Conservation (phyloP, 257 asterid species). For the Nicotiana attenuata region DNA sequence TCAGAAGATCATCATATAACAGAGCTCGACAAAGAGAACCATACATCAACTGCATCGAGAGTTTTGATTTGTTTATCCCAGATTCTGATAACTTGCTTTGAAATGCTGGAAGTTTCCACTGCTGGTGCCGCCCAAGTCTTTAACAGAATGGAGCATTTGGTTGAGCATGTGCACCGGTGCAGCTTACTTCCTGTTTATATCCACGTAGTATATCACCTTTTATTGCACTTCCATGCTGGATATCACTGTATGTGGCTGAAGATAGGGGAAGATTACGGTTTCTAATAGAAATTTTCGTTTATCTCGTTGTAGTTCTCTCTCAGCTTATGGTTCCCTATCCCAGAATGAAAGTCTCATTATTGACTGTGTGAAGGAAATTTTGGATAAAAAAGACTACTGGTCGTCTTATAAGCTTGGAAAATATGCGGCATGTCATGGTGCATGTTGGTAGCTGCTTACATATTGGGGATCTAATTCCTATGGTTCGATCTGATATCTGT, state of each 20-base stretch:
- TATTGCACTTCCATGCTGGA: constrained; percentile 41
- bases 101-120: constrained; percentile 34
- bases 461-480: constrained; percentile 49
- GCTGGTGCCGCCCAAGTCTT: constrained; percentile 29
- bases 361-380: constrained; percentile 42
- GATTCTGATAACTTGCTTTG: constrained; percentile 47
- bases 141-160: constrained; percentile 43
- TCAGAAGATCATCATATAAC: constrained; percentile 14
- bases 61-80: constrained; percentile 42
- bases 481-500: constrained; percentile 48
- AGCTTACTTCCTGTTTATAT: constrained; percentile 32
- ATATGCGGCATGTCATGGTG: constrained; percentile 71
- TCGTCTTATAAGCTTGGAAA: constrained; percentile 63
- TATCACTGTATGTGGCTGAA: constrained; percentile 24
- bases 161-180: constrained; percentile 36
- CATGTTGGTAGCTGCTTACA: constrained; percentile 62
- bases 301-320: constrained; percentile 21
- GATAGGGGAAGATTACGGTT: constrained; percentile 23
- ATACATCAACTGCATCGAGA: constrained; percentile 21
- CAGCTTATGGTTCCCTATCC: constrained; percentile 22
- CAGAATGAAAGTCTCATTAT: constrained; percentile 36
- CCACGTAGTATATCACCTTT: constrained; percentile 31
- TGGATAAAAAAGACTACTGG: constrained; percentile 53
- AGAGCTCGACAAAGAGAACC: constrained; percentile 21
- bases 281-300: constrained; percentile 4